Evolutionary conservation across 2,329 filamentous ascomycete species (phyloP).

Genomic region (Phyllosticta citrichinensis): DNA sequence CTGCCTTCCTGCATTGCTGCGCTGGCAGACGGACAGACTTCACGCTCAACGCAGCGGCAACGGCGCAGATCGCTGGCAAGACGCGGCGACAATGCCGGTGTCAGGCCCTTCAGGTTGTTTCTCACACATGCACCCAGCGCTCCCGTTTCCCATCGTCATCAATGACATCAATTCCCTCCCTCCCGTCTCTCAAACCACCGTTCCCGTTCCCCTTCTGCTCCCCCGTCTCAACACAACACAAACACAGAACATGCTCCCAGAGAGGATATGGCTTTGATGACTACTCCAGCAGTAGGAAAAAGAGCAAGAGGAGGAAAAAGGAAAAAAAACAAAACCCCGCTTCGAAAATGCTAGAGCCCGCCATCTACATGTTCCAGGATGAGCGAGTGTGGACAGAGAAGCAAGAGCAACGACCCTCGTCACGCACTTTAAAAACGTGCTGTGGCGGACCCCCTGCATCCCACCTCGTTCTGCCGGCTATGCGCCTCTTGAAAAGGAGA

Average conservation of each 20-base stretch:
- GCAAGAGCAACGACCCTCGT: constrained; percentile 32
- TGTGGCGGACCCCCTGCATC: not conserved
- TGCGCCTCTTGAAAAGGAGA: not conserved
- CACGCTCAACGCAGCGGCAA: too few species aligned
- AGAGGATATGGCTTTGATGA: not conserved
- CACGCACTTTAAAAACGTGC: not conserved
- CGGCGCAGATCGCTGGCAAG: too few species aligned
- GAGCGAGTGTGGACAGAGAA: constrained; percentile 49
- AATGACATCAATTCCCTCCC: too few species aligned
- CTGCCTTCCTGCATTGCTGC: not conserved
- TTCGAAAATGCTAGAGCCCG: constrained; percentile 49
- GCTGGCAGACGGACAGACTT: too few species aligned
- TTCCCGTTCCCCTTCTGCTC: too few species aligned
- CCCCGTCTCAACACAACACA: too few species aligned
- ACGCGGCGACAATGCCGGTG: too few species aligned
- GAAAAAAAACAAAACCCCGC: constrained; percentile 18
- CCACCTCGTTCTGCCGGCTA: not conserved
- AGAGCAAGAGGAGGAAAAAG: not conserved
- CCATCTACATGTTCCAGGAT: constrained; percentile 40
- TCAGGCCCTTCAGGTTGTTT: too few species aligned
- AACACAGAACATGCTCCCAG: not conserved
- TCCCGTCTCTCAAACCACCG: too few species aligned
- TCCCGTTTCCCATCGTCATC: too few species aligned
- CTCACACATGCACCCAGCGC: too few species aligned
- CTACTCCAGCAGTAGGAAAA: not conserved